phyloP scores from a whole-genome alignment of 306 rosid genomes.

The Hippophae rhamnoides region DNA sequence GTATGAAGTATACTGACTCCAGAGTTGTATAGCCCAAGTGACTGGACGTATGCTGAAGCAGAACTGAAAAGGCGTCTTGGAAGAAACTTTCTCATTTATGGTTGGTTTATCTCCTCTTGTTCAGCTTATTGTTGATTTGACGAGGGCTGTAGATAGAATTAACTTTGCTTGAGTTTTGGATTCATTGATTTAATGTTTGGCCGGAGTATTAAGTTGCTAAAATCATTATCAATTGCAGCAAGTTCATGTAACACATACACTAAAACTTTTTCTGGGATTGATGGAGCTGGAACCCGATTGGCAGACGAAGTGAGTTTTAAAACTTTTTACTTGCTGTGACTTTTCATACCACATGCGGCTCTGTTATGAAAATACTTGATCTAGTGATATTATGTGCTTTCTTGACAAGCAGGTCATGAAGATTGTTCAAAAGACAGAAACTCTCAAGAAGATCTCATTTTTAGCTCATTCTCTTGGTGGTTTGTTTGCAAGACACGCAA shows the following conservation, averaged over 20 bases:
- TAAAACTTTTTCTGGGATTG: slow-evolving; percentile 86
- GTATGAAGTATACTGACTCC: slow-evolving; percentile 23
- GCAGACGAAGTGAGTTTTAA: slow-evolving; percentile 76
- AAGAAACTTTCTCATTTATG: slow-evolving; percentile 66
- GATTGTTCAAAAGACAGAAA: slow-evolving; percentile 58
- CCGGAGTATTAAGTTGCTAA: slow-evolving; percentile 17
- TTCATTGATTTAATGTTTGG: slow-evolving; percentile 14
- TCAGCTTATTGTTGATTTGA: slow-evolving; percentile 3
- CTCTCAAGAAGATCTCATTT: slow-evolving; percentile 78
- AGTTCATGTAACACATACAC: slow-evolving; percentile 77
- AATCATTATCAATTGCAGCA: slow-evolving; percentile 42
- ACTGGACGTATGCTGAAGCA: slow-evolving; percentile 83
- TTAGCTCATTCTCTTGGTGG: slow-evolving; percentile 97
- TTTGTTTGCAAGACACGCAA: slow-evolving; percentile 82
- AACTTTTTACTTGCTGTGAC: slow-evolving; percentile 9
- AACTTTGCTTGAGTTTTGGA: background rate
- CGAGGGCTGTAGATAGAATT: background rate
- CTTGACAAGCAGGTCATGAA: slow-evolving; percentile 52
- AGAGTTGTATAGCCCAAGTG: slow-evolving; percentile 68
- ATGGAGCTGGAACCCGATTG: slow-evolving; percentile 87
- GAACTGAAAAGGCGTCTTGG: slow-evolving; percentile 76
- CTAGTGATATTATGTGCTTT: slow-evolving; percentile 20
- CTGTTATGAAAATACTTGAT: slow-evolving; percentile 18
- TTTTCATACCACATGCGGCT: slow-evolving; percentile 1
- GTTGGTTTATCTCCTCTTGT: slow-evolving; percentile 25